Evolutionary conservation across 2,329 filamentous ascomycete species (phyloP), one percentile per base, ranked within the genome.

Genomic region (Sporothrix brasiliensis): DNA sequence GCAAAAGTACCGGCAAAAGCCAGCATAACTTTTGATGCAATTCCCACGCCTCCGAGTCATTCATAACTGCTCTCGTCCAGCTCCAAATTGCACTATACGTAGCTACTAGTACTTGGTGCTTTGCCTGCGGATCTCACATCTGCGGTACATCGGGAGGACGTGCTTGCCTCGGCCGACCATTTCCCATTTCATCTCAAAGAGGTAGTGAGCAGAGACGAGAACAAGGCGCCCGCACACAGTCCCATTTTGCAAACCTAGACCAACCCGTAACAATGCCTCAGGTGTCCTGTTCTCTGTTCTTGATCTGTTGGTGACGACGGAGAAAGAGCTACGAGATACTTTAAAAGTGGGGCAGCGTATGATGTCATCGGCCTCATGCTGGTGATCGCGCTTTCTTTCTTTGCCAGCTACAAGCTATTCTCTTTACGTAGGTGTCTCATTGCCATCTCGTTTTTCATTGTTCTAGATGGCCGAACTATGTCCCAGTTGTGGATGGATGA

Each of bases 311-410:
- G n/a, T 47, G 39, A 63, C 21, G 39, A 44, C 44, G 54, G 54
- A 50, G 44, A 52, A 69, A 30, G 44, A n/a, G 63, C 63, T 66
- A 47, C 50, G 66, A 19, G 60, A 70, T 49, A 27, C 34, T 14
- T 30, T 16, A 47, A 63, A 71, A 66, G 70, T 69, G 70, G 70
- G 50, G 27, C 68, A 4, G 11, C 10, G 3, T 66, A 71, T 71
- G 70, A 71, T 71, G 70, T 71, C 70, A 71, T 71, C 66, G 61
- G 58, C 44, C 21, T 30, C 14, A 44, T 41, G 56, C 34, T 44
- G 58, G 58, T 27, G 21, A 47, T 63, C 24, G 58, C 67, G 53
- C 66, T 58, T 71, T 65, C 47, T 69, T 58, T 50, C 44, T 44
- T 14, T 47, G 16, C n/a, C 11, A 44, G 41, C 41, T 34, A 9